phyloP scores from a whole-genome alignment of 352 stramenopile species.

The Phytophthora lateralis region DNA sequence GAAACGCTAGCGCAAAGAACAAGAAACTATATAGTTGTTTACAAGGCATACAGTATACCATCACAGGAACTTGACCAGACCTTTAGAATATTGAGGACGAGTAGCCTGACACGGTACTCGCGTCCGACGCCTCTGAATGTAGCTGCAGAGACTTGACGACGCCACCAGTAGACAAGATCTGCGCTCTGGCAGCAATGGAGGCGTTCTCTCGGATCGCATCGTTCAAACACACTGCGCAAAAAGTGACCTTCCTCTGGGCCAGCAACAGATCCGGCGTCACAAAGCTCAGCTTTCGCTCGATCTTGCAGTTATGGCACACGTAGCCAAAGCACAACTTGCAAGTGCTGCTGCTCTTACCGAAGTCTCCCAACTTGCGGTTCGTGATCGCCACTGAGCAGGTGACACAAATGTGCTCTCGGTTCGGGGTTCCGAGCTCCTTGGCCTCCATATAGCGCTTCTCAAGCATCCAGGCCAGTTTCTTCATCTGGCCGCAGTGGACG shows the following conservation, averaged over 20 bases:
- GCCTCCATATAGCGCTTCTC: constrained; percentile 35
- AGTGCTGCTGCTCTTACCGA: constrained; percentile 36
- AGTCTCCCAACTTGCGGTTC: constrained; percentile 24
- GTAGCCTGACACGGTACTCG: constrained; percentile 23
- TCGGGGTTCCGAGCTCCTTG: constrained; percentile 33
- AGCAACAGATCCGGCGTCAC: constrained; percentile 39
- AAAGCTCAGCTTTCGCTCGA: constrained; percentile 42
- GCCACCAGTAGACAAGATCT: constrained; percentile 21
- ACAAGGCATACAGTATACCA: constrained; percentile 1
- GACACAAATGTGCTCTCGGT: constrained; percentile 38
- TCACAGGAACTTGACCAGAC: neutral
- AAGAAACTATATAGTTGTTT: neutral
- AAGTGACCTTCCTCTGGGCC: constrained; percentile 35
- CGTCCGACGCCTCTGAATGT: constrained; percentile 12
- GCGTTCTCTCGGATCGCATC: constrained; percentile 34
- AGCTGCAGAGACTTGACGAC: constrained; percentile 16
- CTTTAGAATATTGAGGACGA: constrained; percentile 14
- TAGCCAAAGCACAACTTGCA: constrained; percentile 45
- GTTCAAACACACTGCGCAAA: constrained; percentile 43
- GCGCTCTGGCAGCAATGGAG: constrained; percentile 20
- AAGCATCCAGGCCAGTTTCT: constrained; percentile 61
- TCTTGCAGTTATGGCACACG: constrained; percentile 39
- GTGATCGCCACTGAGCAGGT: constrained; percentile 28
- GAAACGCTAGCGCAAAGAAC: no score
- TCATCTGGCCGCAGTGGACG: constrained; percentile 51